These are phyloP conservation scores for Phytophthora vignae DNA, from an alignment of 352 stramenopile species.

Conservation along the genomic window DNA sequence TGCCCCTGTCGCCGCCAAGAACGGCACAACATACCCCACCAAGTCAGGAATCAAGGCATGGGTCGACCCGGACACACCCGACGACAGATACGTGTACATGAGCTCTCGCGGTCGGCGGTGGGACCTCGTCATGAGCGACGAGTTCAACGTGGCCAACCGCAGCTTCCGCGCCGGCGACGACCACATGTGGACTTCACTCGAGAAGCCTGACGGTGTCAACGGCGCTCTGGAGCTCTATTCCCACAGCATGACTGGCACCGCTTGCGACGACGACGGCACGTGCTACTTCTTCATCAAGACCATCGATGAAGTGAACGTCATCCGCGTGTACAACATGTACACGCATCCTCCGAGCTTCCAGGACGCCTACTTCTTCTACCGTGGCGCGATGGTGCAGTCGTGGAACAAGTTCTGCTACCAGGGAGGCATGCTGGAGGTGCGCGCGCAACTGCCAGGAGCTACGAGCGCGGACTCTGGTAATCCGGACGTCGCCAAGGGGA, in stretches of 20 bases:
- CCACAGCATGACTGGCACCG: conserved; percentile 70
- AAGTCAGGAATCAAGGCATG: conserved; percentile 57
- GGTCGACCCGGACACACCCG: conserved; percentile 62
- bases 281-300: conserved; percentile 62
- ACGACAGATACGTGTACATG: conserved; percentile 40
- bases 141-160: conserved; percentile 63
- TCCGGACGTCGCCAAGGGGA: conserved; percentile 48
- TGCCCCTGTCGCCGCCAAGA: conserved; percentile 13
- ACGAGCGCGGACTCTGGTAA: conserved; percentile 47
- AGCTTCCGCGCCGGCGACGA: conserved; percentile 90
- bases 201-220: conserved; percentile 74
- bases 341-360: conserved; percentile 40
- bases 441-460: conserved; percentile 86
- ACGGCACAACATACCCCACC: conserved; percentile 44
- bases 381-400: conserved; percentile 87
- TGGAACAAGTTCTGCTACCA: conserved; percentile 97
- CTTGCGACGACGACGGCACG: conserved; percentile 46
- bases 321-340: conserved; percentile 75
- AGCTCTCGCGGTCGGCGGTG: conserved; percentile 59
- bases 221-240: conserved; percentile 93
- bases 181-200: conserved; percentile 89
- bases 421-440: conserved; percentile 92
- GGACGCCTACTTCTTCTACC: conserved; percentile 48
- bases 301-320: conserved; percentile 34
- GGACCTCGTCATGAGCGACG: conserved; percentile 76